These are phyloP conservation scores for Borovskyia barvae DNA, from an alignment of 208 protist genomes.

Conservation along the genomic window DNA sequence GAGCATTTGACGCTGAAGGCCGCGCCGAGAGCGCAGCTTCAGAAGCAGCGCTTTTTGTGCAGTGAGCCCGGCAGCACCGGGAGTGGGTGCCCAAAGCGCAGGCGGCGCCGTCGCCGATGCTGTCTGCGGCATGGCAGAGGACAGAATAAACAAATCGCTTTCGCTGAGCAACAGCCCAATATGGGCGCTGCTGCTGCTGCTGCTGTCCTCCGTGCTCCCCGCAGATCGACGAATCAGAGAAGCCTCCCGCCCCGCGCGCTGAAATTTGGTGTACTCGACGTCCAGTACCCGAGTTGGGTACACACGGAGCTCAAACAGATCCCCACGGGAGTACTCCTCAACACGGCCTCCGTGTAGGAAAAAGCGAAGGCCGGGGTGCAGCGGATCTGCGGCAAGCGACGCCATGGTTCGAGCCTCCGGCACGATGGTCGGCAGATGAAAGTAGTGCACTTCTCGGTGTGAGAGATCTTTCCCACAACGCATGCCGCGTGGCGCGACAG, in stretches of 20 bases:
- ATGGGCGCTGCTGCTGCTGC: background rate
- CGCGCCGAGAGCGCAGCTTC: slow-evolving; percentile 6
- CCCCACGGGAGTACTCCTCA: slow-evolving; percentile 44
- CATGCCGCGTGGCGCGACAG: too few species aligned
- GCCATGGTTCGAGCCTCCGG: slow-evolving; percentile 66
- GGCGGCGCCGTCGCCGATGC: too few species aligned
- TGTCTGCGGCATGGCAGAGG: too few species aligned
- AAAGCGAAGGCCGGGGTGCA: slow-evolving; percentile 34
- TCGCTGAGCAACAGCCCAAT: background rate
- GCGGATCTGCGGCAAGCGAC: slow-evolving; percentile 42
- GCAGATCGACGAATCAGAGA: too few species aligned
- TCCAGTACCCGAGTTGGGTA: slow-evolving; percentile 8
- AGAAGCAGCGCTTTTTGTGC: too few species aligned
- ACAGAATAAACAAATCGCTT: too few species aligned
- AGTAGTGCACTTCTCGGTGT: too few species aligned
- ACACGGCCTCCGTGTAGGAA: slow-evolving; percentile 59
- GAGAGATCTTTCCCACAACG: too few species aligned
- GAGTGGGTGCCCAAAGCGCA: too few species aligned
- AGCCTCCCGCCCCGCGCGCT: slow-evolving; percentile 1
- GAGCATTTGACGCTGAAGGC: slow-evolving; percentile 19
- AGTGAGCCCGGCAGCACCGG: too few species aligned
- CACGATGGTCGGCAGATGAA: slow-evolving; percentile 24
- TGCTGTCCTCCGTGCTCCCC: slow-evolving; percentile 2
- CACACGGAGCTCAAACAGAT: slow-evolving; percentile 53
- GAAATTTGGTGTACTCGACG: slow-evolving; percentile 23